Percentiles rank a stretch among this genome's conserved stretches.
These are phyloP conservation scores for Flaveria floridana DNA, from an alignment of 140 eudicot genomes.

Conservation along the genomic window DNA sequence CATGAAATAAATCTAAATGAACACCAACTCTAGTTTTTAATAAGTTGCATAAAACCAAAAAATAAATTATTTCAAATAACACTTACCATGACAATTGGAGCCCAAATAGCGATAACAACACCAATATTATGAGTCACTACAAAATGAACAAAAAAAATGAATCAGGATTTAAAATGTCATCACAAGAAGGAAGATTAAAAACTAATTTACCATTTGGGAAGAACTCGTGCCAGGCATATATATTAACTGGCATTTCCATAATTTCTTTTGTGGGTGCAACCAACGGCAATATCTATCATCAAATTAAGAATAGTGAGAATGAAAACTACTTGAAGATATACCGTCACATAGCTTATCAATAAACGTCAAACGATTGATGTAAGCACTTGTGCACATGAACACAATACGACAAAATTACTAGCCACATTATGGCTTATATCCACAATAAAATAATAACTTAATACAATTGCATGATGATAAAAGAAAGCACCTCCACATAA, in stretches of 20 bases:
- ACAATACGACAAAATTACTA: background rate
- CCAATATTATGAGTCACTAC: slow-evolving; percentile 76
- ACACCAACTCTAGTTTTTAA: slow-evolving; percentile 20
- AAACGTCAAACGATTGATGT: background rate
- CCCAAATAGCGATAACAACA: slow-evolving; percentile 85
- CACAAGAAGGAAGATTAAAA: background rate
- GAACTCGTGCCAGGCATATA: slow-evolving; percentile 93
- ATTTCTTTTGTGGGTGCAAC: slow-evolving; percentile 74
- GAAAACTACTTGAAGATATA: slow-evolving; percentile 1
- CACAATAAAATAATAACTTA: background rate
- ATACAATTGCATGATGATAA: slow-evolving; percentile 1
- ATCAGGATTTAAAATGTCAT: slow-evolving; percentile 13
- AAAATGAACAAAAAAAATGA: slow-evolving; percentile 33
- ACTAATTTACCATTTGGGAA: slow-evolving; percentile 74
- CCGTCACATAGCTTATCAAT: background rate
- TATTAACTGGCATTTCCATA: slow-evolving; percentile 52
- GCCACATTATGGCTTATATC: slow-evolving; percentile 15
- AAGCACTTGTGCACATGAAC: background rate
- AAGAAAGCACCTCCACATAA: slow-evolving; percentile 79
- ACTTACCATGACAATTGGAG: slow-evolving; percentile 86
- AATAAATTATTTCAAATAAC: background rate
- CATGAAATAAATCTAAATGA: slow-evolving; percentile 81
- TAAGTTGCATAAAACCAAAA: slow-evolving; percentile 22
- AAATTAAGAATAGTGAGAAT: slow-evolving; percentile 26
- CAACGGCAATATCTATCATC: slow-evolving; percentile 77